Base-by-base conservation (phyloP, 805 yeast species). In the Suhomyces pyralidae region DNA sequence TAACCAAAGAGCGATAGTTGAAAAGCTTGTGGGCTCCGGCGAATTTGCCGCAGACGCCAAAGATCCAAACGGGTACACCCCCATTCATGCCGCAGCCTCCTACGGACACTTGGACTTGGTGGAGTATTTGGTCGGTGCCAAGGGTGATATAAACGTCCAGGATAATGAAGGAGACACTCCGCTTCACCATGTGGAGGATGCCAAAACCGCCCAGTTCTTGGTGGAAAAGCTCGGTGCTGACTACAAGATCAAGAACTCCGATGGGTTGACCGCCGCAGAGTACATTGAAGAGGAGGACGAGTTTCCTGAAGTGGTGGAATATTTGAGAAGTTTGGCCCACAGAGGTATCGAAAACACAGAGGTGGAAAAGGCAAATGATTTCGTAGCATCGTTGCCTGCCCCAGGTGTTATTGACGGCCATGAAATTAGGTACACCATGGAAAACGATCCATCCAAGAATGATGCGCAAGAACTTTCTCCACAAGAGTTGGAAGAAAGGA, bases 151-250 rank as follows among this genome's bases (percentile, higher is more conserved):
- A 22, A 91, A 94, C 66, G 73, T 92, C 30, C 83, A 78, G 53
- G 99, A 94, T 60, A 71, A 71, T 20, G 99, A 96, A 58, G 97
- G 98, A 1, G 99, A 94, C 62, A 87, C 98, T 0, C 97, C 99
- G 0, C 74, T 94, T 55, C 98, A 93, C 67, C 96, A 90, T 59
- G 89, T 84, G 20, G 99, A 94, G 64, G 86, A 84, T 51, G 70
- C 81, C 0, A 73, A 65, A 1, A 78, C 83, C 1, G 97, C 96
- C 1, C 81, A 79, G 58, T 61, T 77, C 22, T 72, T 94, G 50
- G 77, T 94, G 0, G 89, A 84, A 58, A 81, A 82, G 49, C 77
- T 85, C 30, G 77, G 81, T 3, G 97, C 93, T 0, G 87, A 90
- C 67, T 78, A 73, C 64, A 81, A 68, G 44, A 60, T 82, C 36